Conservation (phyloP, 2,329 filamentous ascomycete species). For the Arachnomyces sp. region DNA sequence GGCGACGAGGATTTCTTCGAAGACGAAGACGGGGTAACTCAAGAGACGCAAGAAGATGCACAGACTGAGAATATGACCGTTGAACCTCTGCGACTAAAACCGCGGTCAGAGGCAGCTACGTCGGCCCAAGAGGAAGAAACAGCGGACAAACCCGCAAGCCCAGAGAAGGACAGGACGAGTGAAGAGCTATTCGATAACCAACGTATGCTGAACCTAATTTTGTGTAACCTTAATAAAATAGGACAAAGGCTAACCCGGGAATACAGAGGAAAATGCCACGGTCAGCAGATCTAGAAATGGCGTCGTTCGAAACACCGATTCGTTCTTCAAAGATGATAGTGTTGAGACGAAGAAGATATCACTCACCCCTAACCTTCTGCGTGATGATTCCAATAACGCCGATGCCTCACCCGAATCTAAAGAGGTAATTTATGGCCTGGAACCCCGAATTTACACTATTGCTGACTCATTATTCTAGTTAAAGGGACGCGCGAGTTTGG, state of each 20-base stretch:
- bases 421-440: conserved; percentile 31
- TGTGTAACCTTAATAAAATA: neutral
- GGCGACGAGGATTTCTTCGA: conserved; percentile 40
- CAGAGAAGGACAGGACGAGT: conserved; percentile 45
- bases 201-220: conserved; percentile 19
- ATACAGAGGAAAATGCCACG: conserved; percentile 8
- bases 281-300: conserved; percentile 68
- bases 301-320: conserved; percentile 83
- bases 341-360: conserved; percentile 97
- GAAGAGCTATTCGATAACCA: conserved; percentile 58
- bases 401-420: conserved; percentile 25
- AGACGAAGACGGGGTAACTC: conserved; percentile 36
- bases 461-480: conserved; percentile 19
- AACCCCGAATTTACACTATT: no score
- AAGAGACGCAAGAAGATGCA: conserved; percentile 21
- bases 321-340: conserved; percentile 94
- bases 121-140: conserved; percentile 18
- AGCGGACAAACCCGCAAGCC: conserved; percentile 20
- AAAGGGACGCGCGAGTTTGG: conserved; percentile 61
- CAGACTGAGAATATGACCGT: conserved; percentile 35
- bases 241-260: neutral
- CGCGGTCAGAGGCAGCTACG: conserved; percentile 30
- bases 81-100: conserved; percentile 38
- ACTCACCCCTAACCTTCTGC: conserved; percentile 81
- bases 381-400: conserved; percentile 59